Evolutionary conservation across 768 basidiomycete genomes (phyloP).

Genomic region (Kwoniella shandongensis): DNA sequence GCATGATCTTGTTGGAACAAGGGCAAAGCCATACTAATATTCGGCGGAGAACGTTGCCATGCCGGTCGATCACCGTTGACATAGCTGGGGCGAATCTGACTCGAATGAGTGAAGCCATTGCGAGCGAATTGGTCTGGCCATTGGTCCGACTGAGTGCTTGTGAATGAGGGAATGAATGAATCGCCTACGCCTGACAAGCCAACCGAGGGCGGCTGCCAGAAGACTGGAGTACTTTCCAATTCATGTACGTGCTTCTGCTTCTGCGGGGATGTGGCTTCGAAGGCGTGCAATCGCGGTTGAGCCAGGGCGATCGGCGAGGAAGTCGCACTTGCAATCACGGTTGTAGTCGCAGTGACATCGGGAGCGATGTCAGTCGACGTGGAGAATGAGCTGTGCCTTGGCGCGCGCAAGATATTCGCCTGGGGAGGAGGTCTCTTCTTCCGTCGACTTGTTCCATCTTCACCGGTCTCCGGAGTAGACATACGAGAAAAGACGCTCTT

Average conservation of each 20-base stretch:
- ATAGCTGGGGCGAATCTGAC: too few relatives aligned
- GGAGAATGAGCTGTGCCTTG: slow-evolving; percentile 19
- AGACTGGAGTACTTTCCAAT: not conserved
- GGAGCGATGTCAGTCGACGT: not conserved
- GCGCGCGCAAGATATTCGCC: slow-evolving; percentile 23
- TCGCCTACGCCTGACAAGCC: too few relatives aligned
- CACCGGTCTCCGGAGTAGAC: slow-evolving; percentile 10
- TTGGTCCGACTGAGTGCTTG: not conserved
- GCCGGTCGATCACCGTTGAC: too few relatives aligned
- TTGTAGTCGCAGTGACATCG: too few relatives aligned
- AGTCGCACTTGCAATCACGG: too few relatives aligned
- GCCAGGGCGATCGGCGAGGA: too few relatives aligned
- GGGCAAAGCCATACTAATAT: too few relatives aligned
- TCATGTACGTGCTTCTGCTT: not conserved
- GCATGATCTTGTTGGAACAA: not conserved
- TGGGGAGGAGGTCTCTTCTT: slow-evolving; percentile 15
- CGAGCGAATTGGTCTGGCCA: not conserved
- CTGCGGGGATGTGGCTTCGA: not conserved
- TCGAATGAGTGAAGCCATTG: too few relatives aligned
- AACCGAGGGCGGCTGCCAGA: not conserved
- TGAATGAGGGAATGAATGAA: too few relatives aligned
- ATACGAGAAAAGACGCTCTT: not conserved
- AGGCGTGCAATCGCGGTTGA: not conserved
- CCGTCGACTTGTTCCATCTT: slow-evolving; percentile 1
- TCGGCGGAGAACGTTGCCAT: too few relatives aligned